These are phyloP conservation scores for Waitea zeae DNA, from an alignment of 1,284 basidiomycete species.

Conservation along the genomic window DNA sequence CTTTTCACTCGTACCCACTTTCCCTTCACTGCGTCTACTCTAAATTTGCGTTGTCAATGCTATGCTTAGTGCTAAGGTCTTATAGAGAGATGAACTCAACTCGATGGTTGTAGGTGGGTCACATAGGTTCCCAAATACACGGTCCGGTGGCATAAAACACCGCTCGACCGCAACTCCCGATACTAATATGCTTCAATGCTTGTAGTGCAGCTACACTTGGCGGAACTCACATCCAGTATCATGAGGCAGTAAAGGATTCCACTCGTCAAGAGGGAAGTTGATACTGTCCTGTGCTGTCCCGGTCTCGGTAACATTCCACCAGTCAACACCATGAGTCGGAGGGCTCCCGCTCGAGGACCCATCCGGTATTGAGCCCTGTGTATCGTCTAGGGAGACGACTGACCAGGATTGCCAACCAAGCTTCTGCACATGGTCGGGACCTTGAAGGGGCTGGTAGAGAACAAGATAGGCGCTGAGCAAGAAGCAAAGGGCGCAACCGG, in stretches of 20 bases:
- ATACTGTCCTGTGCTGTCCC: constrained; percentile 29
- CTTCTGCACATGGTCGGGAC: constrained; percentile 53
- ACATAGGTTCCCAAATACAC: constrained; percentile 37
- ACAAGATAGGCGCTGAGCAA: constrained; percentile 61
- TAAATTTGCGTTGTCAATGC: too few relatives aligned
- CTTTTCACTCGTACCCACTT: constrained; percentile 77
- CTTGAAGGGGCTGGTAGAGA: constrained; percentile 55
- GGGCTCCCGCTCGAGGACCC: constrained; percentile 6
- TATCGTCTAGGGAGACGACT: constrained; percentile 18
- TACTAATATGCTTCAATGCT: constrained; percentile 23
- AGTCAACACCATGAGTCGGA: constrained; percentile 27
- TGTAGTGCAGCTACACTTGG: constrained; percentile 1
- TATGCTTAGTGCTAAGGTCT: too few relatives aligned
- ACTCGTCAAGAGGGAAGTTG: constrained; percentile 66
- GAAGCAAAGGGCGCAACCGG: constrained; percentile 47
- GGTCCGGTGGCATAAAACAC: constrained; percentile 51
- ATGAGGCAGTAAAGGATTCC: constrained; percentile 68
- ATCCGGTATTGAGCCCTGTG: constrained; percentile 4
- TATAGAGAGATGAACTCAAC: too few relatives aligned
- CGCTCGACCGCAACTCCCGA: constrained; percentile 62
- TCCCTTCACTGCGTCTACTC: constrained; percentile 66
- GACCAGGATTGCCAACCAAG: constrained; percentile 93
- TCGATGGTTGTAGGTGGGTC: constrained; percentile 50
- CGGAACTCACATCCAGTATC: constrained; percentile 57
- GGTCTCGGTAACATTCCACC: constrained; percentile 47